Percentiles rank a stretch among this genome's conserved stretches.
Conservation (phyloP, 148 eudicot genomes). For the Chenopodium quinoa region DNA sequence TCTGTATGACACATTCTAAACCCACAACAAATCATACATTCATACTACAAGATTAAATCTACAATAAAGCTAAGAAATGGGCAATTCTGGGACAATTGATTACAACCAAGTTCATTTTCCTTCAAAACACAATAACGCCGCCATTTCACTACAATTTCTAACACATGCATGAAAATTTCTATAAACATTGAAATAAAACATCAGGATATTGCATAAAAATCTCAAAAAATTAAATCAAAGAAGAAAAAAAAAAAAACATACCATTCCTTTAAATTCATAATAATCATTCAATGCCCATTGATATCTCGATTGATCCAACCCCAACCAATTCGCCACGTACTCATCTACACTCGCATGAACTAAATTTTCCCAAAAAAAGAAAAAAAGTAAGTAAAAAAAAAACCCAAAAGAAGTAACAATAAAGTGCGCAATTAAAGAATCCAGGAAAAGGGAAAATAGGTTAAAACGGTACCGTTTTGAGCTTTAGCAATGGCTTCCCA, state of each 20-base stretch:
- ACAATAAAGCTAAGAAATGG: background rate
- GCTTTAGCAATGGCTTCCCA: constrained; percentile 62
- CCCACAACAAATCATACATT: background rate
- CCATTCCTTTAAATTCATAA: constrained; percentile 69
- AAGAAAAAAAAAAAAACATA: constrained; percentile 27
- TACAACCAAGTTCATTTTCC: background rate
- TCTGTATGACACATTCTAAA: background rate
- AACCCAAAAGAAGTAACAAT: background rate
- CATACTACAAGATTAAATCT: background rate
- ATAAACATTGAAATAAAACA: background rate
- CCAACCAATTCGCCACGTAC: constrained; percentile 87
- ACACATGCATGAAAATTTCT: background rate
- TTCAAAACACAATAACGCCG: background rate
- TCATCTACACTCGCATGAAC: constrained; percentile 91
- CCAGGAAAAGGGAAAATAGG: background rate
- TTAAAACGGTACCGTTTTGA: constrained; percentile 54
- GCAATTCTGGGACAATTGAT: too few relatives aligned
- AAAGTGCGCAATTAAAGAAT: constrained; percentile 7
- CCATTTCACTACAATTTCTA: background rate
- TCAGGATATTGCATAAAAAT: background rate
- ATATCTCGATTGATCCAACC: constrained; percentile 89
- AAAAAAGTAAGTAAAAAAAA: background rate
- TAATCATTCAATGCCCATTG: constrained; percentile 99
- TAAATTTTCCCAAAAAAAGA: constrained; percentile 20
- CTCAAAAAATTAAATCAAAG: background rate